Percentiles rank a stretch among this genome's conserved stretches.
Evolutionary conservation across 306 rosid genomes (phyloP).

Genomic region (Crataegus laevigata): DNA sequence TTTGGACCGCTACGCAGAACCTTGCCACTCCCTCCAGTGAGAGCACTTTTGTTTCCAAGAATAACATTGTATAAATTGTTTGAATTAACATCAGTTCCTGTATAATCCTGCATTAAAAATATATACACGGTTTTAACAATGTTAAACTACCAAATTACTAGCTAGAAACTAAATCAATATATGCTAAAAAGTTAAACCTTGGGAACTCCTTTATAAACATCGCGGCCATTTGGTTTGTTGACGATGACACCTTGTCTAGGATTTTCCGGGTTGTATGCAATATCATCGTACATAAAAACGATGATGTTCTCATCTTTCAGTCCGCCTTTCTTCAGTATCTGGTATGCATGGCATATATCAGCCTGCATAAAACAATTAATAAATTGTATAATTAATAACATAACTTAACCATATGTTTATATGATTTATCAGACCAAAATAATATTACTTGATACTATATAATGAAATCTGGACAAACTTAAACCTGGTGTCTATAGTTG

Average conservation of each 20-base stretch:
- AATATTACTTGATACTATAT: no score
- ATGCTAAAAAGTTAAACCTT: slow-evolving; percentile 14
- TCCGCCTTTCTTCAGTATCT: slow-evolving; percentile 44
- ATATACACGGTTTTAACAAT: background rate
- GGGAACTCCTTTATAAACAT: slow-evolving; percentile 49
- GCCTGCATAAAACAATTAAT: slow-evolving; percentile 19
- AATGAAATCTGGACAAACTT: background rate
- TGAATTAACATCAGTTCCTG: slow-evolving; percentile 11
- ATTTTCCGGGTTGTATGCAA: slow-evolving; percentile 21
- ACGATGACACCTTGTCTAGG: slow-evolving; percentile 46
- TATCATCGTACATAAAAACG: slow-evolving; percentile 57
- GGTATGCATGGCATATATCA: slow-evolving; percentile 55
- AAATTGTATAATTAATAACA: background rate
- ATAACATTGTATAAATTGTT: slow-evolving; percentile 43
- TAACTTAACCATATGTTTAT: background rate
- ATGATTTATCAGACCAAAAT: no score
- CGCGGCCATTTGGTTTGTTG: slow-evolving; percentile 36
- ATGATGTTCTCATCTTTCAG: slow-evolving; percentile 40
- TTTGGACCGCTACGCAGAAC: slow-evolving; percentile 47
- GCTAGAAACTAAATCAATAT: background rate
- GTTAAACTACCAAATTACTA: background rate
- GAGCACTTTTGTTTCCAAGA: slow-evolving; percentile 43
- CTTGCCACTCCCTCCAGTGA: slow-evolving; percentile 65
- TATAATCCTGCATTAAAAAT: slow-evolving; percentile 34
- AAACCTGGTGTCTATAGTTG: slow-evolving; percentile 46